These are phyloP conservation scores for Teratosphaeria destructans DNA, from an alignment of 2,329 filamentous ascomycete genomes.

Conservation along the genomic window DNA sequence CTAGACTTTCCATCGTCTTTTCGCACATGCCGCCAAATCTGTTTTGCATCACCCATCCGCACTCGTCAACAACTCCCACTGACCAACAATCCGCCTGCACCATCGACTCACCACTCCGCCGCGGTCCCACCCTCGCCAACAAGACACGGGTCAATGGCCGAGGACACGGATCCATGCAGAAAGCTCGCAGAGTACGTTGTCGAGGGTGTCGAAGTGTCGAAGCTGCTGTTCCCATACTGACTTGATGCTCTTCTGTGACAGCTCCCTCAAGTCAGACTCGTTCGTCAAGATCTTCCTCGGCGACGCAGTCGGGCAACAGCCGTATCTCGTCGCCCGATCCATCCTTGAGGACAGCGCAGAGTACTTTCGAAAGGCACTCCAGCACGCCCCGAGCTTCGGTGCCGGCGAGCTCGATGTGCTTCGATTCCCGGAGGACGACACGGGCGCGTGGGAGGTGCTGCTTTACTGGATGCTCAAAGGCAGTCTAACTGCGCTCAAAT, in stretches of 20 bases:
- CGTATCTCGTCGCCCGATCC: neutral
- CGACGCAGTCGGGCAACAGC: neutral
- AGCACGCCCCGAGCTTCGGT: neutral
- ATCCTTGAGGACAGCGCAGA: neutral
- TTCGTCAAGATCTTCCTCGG: neutral
- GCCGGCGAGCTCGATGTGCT: neutral
- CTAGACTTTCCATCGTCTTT: too few species aligned
- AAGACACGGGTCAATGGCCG: neutral
- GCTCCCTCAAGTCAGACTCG: neutral
- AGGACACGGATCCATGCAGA: neutral
- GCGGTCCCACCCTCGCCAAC: too few species aligned
- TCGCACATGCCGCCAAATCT: too few species aligned
- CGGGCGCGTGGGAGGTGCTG: neutral
- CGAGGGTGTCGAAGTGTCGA: too few species aligned
- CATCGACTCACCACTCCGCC: too few species aligned
- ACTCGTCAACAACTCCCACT: too few species aligned
- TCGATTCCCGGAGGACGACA: neutral
- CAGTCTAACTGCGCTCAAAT: neutral
- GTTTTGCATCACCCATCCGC: too few species aligned
- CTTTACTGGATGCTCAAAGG: slow-evolving; percentile 1
- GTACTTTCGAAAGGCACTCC: neutral
- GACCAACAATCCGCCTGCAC: too few species aligned
- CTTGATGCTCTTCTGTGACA: neutral
- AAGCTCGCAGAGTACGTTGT: neutral
- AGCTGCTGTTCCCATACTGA: too few species aligned